Base-by-base conservation (phyloP, 768 basidiomycete genomes). In the Megacollybia marginata region DNA sequence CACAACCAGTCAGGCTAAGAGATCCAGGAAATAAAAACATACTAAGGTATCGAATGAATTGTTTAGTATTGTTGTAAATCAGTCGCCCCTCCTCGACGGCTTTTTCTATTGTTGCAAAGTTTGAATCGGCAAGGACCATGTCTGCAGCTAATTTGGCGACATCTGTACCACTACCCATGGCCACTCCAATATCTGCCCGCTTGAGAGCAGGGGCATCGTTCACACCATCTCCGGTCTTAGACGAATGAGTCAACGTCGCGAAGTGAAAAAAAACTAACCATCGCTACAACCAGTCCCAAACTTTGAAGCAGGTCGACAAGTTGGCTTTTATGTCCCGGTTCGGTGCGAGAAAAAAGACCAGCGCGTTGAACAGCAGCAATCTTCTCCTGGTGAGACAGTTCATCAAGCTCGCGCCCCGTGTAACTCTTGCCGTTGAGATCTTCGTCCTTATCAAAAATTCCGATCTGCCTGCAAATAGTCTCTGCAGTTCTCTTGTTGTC, bases 11-110 rank as follows among this genome's bases (percentile, higher is more conserved):
- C 44, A 44, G 9, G 10, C 36, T 45, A 33, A 18, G 42, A 40
- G 50, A 33, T 33, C 16, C 52, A 44, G 34, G 49, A 49, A 51
- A 50, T n/a, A 34, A 34, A 31, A 15, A 76, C 86, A 36, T 59
- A 90, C 87, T 98, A 62, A 99, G 85, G 72, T 98, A 99, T 59
- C 95, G 87, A 67, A 99, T 97, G 68, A 99, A 99, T 65, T 98
- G 95, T 71, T 99, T 99, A 42, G 94, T 98, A 70, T 99, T 99
- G 71, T 97, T 97, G 69, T 97, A 98, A 61, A 98, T 99, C 51
- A 95, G 76, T 67, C 95, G 75, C 58, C 95, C 95, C 70, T 99
- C 95, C 66, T 98, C 95, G 42, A 99, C 93, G 8, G 95, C 95
- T 57, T 83, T 74, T 65, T 96, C 94, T 67, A 99, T 97, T 7